Evolutionary conservation across 2,329 filamentous ascomycete species (phyloP).

Genomic region (Periconia sp.): DNA sequence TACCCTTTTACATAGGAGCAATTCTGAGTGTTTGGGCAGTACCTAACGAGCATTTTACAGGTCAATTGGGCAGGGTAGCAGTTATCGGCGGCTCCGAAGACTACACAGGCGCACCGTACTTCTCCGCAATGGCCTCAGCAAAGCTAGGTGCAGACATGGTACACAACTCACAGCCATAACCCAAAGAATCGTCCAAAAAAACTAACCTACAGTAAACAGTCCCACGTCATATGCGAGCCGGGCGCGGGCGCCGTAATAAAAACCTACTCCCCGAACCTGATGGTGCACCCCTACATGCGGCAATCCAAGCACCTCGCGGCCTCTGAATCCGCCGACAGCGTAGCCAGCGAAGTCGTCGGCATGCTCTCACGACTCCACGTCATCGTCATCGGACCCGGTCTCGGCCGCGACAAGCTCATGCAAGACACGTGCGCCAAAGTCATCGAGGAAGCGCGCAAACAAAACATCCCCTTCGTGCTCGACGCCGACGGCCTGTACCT

Average conservation of each 20-base stretch:
- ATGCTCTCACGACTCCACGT: slow-evolving; percentile 89
- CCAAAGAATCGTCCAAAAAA: slow-evolving; percentile 16
- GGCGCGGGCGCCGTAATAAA: slow-evolving; percentile 86
- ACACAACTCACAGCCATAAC: slow-evolving; percentile 22
- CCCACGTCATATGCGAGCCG: slow-evolving; percentile 93
- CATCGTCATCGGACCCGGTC: slow-evolving; percentile 86
- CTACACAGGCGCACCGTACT: slow-evolving; percentile 96
- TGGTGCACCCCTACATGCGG: slow-evolving; percentile 96
- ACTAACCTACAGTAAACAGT: slow-evolving; percentile 51
- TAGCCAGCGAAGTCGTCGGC: slow-evolving; percentile 70
- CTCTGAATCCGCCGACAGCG: slow-evolving; percentile 60
- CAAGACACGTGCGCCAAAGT: slow-evolving; percentile 81
- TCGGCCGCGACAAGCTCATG: slow-evolving; percentile 88
- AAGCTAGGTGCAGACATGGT: slow-evolving; percentile 90
- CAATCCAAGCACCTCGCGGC: slow-evolving; percentile 64
- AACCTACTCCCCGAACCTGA: slow-evolving; percentile 94
- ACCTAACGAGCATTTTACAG: slow-evolving; percentile 50
- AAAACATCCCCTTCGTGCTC: slow-evolving; percentile 76
- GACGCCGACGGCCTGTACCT: slow-evolving; percentile 88
- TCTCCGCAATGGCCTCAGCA: slow-evolving; percentile 95
- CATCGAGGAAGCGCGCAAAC: slow-evolving; percentile 73
- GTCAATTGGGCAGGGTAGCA: slow-evolving; percentile 86
- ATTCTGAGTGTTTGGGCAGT: not conserved
- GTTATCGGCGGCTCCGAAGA: slow-evolving; percentile 95
- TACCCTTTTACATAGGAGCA: slow-evolving; percentile 38